Evolutionary conservation across 495 filamentous ascomycete species (phyloP).

Genomic region (Cercophora sp.): DNA sequence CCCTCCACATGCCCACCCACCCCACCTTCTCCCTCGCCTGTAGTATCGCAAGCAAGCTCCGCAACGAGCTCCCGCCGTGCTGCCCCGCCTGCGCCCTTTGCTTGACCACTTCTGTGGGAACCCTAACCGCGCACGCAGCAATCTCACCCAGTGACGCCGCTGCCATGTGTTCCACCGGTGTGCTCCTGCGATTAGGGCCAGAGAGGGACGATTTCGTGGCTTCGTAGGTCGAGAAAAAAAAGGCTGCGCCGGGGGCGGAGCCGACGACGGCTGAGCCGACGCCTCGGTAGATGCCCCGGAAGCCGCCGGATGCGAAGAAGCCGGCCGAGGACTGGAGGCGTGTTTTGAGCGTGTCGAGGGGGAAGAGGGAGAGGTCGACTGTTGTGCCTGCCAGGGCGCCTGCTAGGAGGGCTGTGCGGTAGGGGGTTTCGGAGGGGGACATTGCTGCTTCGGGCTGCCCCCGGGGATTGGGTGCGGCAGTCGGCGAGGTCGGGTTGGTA

Average conservation of each 20-base stretch:
- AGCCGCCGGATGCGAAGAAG: slow-evolving; percentile 72
- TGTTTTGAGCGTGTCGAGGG: slow-evolving; percentile 88
- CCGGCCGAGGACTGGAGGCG: slow-evolving; percentile 83
- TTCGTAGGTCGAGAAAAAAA: slow-evolving; percentile 98
- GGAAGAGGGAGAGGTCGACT: slow-evolving; percentile 86
- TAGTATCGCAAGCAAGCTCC: slow-evolving; percentile 67
- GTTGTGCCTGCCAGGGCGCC: slow-evolving; percentile 82
- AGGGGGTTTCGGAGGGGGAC: too few species aligned
- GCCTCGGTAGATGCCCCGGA: slow-evolving; percentile 68
- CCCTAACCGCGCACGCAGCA: slow-evolving; percentile 85
- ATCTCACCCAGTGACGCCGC: slow-evolving; percentile 89
- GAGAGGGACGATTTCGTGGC: slow-evolving; percentile 60
- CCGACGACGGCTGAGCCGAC: slow-evolving; percentile 72
- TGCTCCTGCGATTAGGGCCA: not conserved
- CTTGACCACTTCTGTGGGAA: slow-evolving; percentile 96
- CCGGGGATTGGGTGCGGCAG: too few species aligned
- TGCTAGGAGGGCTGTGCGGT: slow-evolving; percentile 56
- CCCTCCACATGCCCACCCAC: slow-evolving; percentile 60
- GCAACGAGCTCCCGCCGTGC: slow-evolving; percentile 53
- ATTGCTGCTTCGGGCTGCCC: too few species aligned
- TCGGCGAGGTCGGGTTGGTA: too few species aligned
- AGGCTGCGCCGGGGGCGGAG: slow-evolving; percentile 94
- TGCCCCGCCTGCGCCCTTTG: slow-evolving; percentile 89
- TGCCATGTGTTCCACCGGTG: slow-evolving; percentile 58
- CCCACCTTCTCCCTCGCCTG: slow-evolving; percentile 42